Base-by-base conservation (phyloP, 441 rosid genomes). In the Syzygium malaccense region DNA sequence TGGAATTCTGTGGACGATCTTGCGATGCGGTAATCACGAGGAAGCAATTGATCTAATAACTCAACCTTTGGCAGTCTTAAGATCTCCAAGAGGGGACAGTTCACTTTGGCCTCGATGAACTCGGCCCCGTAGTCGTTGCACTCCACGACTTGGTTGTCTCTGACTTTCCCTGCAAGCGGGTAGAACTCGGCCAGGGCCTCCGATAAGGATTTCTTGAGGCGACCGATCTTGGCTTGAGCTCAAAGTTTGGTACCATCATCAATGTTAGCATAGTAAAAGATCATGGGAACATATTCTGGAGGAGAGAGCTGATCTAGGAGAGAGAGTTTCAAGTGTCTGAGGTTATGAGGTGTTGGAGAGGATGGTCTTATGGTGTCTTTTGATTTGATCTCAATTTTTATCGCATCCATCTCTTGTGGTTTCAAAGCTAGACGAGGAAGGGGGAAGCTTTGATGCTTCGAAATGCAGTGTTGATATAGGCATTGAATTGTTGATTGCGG, bases 291-390 rank as follows among this genome's bases (percentile, higher is more conserved):
- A 18, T 90, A 87, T 41, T 86, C 89, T 5, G 23, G 83, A 20
- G 91, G 86, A 25, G 88, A 41, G 58, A 88, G 75, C 53, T 88
- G 89, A 80, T 90, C 75, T 0, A 90, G 87, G 53, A 90, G 88
- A 13, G 89, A 90, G 37, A 90, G 89, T 53, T 62, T 88, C 64
- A 86, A 54, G 28, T 6, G 79, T 56, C 85, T n/a, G 13, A 41
- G 89, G 58, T 54, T 41, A 30, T 80, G 12, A 37, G 91, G 89
- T 49, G 85, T 86, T 25, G 91, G 88, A 26, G 88, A 78, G 48
- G 86, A 86, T 56, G 89, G 89, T 80, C 83, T 86, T 37, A 79
- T 86, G 25, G 33, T 60, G 55, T 88, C 88, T 88, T 51, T 88
- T 18, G 85, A 58, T 23, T 30, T 54, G 86, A 88, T 86, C 53